These are phyloP conservation scores for Exophiala lecanii-corni DNA, from an alignment of 2,329 filamentous ascomycete species.

Conservation along the genomic window DNA sequence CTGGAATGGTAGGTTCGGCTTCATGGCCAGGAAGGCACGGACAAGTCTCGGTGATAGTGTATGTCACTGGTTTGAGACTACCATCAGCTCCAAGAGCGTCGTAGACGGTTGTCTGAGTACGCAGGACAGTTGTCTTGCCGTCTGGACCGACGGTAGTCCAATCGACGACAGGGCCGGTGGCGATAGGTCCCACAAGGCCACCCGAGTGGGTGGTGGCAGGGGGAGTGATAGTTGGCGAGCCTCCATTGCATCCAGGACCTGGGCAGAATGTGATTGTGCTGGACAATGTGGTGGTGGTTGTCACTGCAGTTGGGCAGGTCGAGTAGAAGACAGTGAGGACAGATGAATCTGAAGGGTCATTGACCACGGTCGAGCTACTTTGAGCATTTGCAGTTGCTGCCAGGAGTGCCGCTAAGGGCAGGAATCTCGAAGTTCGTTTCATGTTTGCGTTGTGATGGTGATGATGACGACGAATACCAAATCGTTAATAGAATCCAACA, in stretches of 20 bases:
- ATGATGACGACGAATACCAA: constrained; percentile 2
- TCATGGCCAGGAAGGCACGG: constrained; percentile 21
- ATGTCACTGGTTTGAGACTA: constrained; percentile 25
- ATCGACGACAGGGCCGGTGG: constrained; percentile 15
- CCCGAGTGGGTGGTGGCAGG: constrained; percentile 1
- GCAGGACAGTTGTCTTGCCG: constrained; percentile 20
- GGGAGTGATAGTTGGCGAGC: constrained; percentile 20
- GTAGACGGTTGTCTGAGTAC: constrained; percentile 29
- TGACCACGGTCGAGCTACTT: constrained; percentile 17
- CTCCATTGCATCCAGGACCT: constrained; percentile 16
- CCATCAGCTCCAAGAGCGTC: constrained; percentile 25
- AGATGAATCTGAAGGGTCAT: constrained; percentile 12
- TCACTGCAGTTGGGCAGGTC: constrained; percentile 23
- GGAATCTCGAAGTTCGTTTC: constrained; percentile 15
- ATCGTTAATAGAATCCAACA: too few species aligned
- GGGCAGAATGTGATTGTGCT: constrained; percentile 25
- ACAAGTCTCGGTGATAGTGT: constrained; percentile 33
- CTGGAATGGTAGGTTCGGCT: constrained; percentile 13
- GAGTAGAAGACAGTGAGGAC: constrained; percentile 24
- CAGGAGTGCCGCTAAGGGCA: constrained; percentile 21
- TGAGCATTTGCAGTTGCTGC: constrained; percentile 24
- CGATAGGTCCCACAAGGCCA: constrained; percentile 3
- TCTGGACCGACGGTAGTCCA: constrained; percentile 23
- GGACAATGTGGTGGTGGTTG: constrained; percentile 24
- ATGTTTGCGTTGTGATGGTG: constrained; percentile 9